Conservation (phyloP, 169 alveolate species). For the Plasmodium gonderi region DNA sequence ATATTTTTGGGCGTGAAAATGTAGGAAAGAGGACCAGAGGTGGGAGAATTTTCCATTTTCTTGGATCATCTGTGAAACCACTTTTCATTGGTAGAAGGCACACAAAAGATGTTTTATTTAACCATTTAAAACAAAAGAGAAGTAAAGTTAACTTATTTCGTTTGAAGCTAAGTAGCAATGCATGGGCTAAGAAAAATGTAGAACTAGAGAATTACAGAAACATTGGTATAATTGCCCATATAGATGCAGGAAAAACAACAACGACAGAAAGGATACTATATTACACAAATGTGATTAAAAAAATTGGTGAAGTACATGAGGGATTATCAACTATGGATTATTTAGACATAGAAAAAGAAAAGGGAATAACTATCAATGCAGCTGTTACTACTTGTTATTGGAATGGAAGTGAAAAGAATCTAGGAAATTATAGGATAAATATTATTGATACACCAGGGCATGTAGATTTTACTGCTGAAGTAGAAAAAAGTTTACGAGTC, state of each 20-base stretch:
- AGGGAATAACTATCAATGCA: constrained; percentile 97
- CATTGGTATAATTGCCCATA: constrained; percentile 97
- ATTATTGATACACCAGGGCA: constrained; percentile 99
- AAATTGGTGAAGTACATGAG: constrained; percentile 90
- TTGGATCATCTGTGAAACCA: not conserved
- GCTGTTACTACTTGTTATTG: constrained; percentile 97
- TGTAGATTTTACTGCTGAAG: constrained; percentile 96
- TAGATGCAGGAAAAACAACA: constrained; percentile 98
- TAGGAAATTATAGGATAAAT: constrained; percentile 90
- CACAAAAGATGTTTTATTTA: not conserved
- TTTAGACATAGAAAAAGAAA: constrained; percentile 95
- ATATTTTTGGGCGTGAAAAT: no score
- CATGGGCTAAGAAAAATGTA: constrained; percentile 50
- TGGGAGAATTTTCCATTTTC: not conserved
- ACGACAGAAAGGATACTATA: constrained; percentile 95
- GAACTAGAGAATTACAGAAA: constrained; percentile 84
- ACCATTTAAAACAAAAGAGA: not conserved
- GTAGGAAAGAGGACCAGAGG: no score
- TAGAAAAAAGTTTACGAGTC: constrained; percentile 95
- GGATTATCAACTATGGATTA: constrained; percentile 97
- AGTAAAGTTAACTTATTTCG: constrained; percentile 21
- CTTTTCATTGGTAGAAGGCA: not conserved
- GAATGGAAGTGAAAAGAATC: constrained; percentile 86
- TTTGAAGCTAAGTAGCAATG: constrained; percentile 17
- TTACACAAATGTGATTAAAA: constrained; percentile 92